Evolutionary conservation across 345 rosid species (phyloP).

Genomic region (Garcia nutans): DNA sequence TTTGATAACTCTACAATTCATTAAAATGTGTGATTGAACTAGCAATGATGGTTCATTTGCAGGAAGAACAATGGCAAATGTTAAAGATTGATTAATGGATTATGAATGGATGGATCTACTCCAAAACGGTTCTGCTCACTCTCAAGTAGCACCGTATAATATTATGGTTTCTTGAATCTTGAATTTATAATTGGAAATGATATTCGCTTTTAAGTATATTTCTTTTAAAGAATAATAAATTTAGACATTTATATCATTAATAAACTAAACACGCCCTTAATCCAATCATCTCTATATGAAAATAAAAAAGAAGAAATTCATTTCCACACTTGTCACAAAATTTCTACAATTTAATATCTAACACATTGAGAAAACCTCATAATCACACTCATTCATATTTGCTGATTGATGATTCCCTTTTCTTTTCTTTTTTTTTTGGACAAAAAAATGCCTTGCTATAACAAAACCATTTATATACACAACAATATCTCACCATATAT

Average conservation of each 20-base stretch:
- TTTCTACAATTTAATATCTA: neutral
- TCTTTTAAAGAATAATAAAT: no score
- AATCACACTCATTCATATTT: neutral
- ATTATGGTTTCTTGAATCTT: no score
- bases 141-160: no score
- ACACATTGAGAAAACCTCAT: neutral
- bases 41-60: no score
- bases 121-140: neutral
- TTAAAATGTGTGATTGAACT: no score
- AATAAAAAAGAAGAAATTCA: neutral
- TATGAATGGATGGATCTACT: neutral
- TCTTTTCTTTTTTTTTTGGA: neutral
- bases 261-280: neutral
- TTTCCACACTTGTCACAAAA: neutral
- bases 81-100: neutral
- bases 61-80: neutral
- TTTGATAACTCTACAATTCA: neutral
- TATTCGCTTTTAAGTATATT: no score
- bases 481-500: neutral
- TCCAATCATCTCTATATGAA: neutral
- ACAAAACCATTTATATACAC: neutral
- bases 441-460: neutral
- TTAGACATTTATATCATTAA: neutral
- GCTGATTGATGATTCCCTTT: neutral
- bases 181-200: no score